Percentiles rank a stretch among this genome's conserved stretches.
phyloP scores from a whole-genome alignment of 306 rosid genomes.

The Myrica gale region DNA sequence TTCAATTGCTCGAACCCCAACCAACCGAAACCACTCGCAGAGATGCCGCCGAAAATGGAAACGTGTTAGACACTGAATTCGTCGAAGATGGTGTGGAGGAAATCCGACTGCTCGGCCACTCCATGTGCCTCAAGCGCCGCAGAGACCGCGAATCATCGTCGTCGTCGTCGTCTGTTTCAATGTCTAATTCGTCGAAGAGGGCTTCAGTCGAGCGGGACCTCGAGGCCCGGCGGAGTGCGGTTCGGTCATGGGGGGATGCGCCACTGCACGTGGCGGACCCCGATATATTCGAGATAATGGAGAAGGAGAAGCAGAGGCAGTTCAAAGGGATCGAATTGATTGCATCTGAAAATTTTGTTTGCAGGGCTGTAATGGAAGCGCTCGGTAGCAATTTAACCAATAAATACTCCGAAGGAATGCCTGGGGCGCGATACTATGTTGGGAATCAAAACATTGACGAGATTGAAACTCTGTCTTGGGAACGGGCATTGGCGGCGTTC shows the following conservation, averaged over 20 bases:
- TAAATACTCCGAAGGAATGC: constrained; percentile 93
- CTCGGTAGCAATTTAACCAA: constrained; percentile 89
- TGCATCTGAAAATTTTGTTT: constrained; percentile 89
- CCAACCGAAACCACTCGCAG: constrained; percentile 17
- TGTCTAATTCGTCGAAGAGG: constrained; percentile 28
- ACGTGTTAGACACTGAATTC: constrained; percentile 14
- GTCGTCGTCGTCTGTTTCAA: constrained; percentile 30
- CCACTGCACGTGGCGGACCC: constrained; percentile 65
- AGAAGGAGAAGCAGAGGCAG: constrained; percentile 78
- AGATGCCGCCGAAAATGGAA: constrained; percentile 27
- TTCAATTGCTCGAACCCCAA: constrained; percentile 70
- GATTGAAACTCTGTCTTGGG: constrained; percentile 72
- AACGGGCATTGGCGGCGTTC: constrained; percentile 76
- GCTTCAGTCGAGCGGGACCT: constrained; percentile 47
- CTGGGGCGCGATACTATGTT: constrained; percentile 73
- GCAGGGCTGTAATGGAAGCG: constrained; percentile 85
- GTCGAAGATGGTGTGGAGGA: constrained; percentile 62
- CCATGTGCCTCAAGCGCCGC: constrained; percentile 80
- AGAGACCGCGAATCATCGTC: constrained; percentile 64
- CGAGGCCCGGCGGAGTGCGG: constrained; percentile 53
- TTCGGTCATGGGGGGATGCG: constrained; percentile 73
- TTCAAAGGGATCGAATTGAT: constrained; percentile 77
- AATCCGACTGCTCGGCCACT: constrained; percentile 79
- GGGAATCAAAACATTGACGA: constrained; percentile 86
- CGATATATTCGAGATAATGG: constrained; percentile 63